A percentile compares a stretch with the other conserved stretches of the same genome.
These are phyloP conservation scores for Lecanoromycetidae sp. DNA, from an alignment of 2,329 filamentous ascomycete genomes.

Conservation along the genomic window DNA sequence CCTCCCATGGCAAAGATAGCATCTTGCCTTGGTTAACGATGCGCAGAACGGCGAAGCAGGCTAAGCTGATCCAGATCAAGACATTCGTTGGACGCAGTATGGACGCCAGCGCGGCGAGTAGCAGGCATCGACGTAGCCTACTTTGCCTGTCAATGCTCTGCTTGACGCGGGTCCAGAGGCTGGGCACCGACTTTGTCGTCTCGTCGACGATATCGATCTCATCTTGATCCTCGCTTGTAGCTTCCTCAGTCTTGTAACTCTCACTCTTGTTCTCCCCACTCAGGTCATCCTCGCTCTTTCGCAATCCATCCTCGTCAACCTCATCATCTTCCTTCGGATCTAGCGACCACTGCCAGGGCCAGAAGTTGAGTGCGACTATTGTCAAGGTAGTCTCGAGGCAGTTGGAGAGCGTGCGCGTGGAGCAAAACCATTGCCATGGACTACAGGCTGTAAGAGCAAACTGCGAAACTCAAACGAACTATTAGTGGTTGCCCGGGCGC, in stretches of 20 bases:
- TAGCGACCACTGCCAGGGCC: conserved; percentile 67
- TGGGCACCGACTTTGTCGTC: conserved; percentile 7
- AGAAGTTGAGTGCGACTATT: conserved; percentile 62
- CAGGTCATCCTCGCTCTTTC: conserved; percentile 4
- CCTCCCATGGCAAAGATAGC: conserved; percentile 13
- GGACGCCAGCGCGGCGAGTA: conserved; percentile 68
- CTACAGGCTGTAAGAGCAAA: conserved; percentile 59
- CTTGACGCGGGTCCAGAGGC: conserved; percentile 10
- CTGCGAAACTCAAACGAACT: conserved; percentile 31
- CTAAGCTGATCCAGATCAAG: conserved; percentile 67
- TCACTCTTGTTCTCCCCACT: conserved; percentile 7
- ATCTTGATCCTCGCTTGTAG: background rate
- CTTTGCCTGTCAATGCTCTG: conserved; percentile 16
- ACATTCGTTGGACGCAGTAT: conserved; percentile 81
- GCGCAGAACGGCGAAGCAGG: conserved; percentile 37
- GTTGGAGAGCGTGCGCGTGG: conserved; percentile 87
- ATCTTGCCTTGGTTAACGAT: conserved; percentile 5
- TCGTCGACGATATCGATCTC: conserved; percentile 4
- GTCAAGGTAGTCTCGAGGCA: conserved; percentile 85
- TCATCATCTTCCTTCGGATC: conserved; percentile 19
- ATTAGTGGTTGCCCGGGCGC: conserved; percentile 13
- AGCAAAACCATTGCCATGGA: conserved; percentile 96
- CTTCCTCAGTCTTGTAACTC: background rate
- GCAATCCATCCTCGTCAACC: conserved; percentile 15
- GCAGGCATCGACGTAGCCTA: conserved; percentile 52